phyloP scores from a whole-genome alignment of 1,139 yeast genomes.

The Zygosaccharomyces sapae region DNA sequence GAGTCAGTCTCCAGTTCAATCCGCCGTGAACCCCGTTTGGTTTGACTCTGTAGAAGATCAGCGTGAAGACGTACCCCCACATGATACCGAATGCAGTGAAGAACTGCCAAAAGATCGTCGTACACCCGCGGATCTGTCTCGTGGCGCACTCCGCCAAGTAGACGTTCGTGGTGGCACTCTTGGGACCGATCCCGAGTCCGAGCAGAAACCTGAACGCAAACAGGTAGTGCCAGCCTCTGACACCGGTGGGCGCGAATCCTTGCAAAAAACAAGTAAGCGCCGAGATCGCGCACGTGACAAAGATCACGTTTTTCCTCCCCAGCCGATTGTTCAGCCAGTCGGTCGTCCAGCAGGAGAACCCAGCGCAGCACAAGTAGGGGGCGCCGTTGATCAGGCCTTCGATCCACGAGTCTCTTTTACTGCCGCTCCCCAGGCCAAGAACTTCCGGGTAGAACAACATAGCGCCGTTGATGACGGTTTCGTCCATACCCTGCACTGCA shows the following conservation, averaged over 20 bases:
- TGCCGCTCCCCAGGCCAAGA: conserved; percentile 48
- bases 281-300: conserved; percentile 60
- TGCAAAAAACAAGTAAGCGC: conserved; percentile 72
- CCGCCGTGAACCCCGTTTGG: conserved; percentile 46
- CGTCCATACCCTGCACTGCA: conserved; percentile 92
- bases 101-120: conserved; percentile 86
- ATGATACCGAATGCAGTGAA: conserved; percentile 86
- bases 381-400: conserved; percentile 76
- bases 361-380: conserved; percentile 73
- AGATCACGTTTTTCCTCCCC: conserved; percentile 74
- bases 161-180: conserved; percentile 77
- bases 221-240: conserved; percentile 59
- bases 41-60: conserved; percentile 54
- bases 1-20: conserved; percentile 75
- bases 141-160: conserved; percentile 81
- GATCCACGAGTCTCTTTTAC: conserved; percentile 58
- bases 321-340: conserved; percentile 59
- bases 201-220: conserved; percentile 67
- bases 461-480: conserved; percentile 83
- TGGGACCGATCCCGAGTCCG: conserved; percentile 79
- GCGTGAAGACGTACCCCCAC: conserved; percentile 68
- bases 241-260: conserved; percentile 51
- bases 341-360: conserved; percentile 67
- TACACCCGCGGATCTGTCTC: conserved; percentile 68
- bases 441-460: conserved; percentile 60